Conservation (phyloP, 805 yeast genomes). For the Blastobotrys mokoenaii region DNA sequence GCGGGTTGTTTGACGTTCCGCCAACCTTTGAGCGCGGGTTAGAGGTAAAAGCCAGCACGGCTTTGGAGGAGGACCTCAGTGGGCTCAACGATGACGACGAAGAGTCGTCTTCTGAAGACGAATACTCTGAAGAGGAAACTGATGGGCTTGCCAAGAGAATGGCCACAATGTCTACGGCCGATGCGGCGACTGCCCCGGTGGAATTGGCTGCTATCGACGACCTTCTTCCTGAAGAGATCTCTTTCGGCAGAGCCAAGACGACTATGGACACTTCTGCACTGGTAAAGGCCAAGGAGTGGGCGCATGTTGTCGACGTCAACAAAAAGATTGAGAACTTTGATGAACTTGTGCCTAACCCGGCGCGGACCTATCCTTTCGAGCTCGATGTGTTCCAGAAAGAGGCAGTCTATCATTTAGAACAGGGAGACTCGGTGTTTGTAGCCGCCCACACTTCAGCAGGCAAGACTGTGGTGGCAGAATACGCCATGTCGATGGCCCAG, state of each 20-base stretch:
- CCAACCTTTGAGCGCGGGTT: slow-evolving; percentile 78
- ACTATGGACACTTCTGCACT: slow-evolving; percentile 15
- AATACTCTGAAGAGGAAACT: slow-evolving; percentile 7
- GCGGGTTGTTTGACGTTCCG: slow-evolving; percentile 76
- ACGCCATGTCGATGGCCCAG: slow-evolving; percentile 94
- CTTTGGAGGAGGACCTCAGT: slow-evolving; percentile 15
- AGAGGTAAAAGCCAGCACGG: slow-evolving; percentile 32
- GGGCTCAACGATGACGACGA: slow-evolving; percentile 10
- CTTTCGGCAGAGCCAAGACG: slow-evolving; percentile 34
- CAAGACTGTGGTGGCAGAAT: slow-evolving; percentile 96
- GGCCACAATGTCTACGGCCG: background rate
- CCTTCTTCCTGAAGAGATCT: slow-evolving; percentile 42
- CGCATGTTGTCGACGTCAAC: slow-evolving; percentile 84
- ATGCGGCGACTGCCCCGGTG: slow-evolving; percentile 14
- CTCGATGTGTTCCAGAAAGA: slow-evolving; percentile 93
- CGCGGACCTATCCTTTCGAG: slow-evolving; percentile 90
- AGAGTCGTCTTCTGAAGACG: slow-evolving; percentile 15
- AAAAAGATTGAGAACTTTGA: slow-evolving; percentile 76
- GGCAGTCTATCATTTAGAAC: slow-evolving; percentile 92
- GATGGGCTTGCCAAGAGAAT: slow-evolving; percentile 1
- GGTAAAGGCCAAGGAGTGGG: slow-evolving; percentile 63
- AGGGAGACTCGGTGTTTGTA: slow-evolving; percentile 96
- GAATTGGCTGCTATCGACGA: slow-evolving; percentile 32
- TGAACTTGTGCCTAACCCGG: slow-evolving; percentile 88
- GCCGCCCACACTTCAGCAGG: slow-evolving; percentile 99